Evolutionary conservation across 2,329 filamentous ascomycete species (phyloP).

Genomic region (Drechslera avenae): DNA sequence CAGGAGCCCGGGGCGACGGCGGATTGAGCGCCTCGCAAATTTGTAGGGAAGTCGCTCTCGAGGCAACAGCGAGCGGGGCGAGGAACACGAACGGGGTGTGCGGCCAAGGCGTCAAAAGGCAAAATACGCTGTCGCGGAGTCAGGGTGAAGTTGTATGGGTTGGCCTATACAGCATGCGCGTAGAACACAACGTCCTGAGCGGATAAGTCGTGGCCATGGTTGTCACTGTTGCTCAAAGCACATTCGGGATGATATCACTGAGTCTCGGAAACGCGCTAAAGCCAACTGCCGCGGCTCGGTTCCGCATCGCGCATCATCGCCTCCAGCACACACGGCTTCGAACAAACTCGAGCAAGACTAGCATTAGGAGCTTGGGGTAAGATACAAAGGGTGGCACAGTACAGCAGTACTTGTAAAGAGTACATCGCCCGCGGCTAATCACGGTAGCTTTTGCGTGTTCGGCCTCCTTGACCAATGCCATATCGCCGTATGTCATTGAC

Average conservation of each 20-base stretch:
- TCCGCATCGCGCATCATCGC: constrained; percentile 9
- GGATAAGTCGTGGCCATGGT: not conserved
- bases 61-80: constrained; percentile 22
- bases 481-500: no score
- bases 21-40: not conserved
- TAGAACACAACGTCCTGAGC: not conserved
- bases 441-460: no score
- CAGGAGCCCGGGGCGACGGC: not conserved
- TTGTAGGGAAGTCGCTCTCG: constrained; percentile 9
- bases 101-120: not conserved
- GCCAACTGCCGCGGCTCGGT: constrained; percentile 15
- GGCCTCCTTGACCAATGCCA: no score
- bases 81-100: constrained; percentile 1
- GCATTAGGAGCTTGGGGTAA: no score
- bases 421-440: no score
- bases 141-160: not conserved
- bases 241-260: constrained; percentile 27
- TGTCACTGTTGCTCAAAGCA: constrained; percentile 8
- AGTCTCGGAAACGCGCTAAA: constrained; percentile 19
- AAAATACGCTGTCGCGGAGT: not conserved
- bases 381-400: no score
- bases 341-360: not conserved
- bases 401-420: no score
- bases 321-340: not conserved
- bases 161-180: not conserved